phyloP scores from a whole-genome alignment of 228 moss, liverwort and hornwort species.

The Sphagnum magellanicum region DNA sequence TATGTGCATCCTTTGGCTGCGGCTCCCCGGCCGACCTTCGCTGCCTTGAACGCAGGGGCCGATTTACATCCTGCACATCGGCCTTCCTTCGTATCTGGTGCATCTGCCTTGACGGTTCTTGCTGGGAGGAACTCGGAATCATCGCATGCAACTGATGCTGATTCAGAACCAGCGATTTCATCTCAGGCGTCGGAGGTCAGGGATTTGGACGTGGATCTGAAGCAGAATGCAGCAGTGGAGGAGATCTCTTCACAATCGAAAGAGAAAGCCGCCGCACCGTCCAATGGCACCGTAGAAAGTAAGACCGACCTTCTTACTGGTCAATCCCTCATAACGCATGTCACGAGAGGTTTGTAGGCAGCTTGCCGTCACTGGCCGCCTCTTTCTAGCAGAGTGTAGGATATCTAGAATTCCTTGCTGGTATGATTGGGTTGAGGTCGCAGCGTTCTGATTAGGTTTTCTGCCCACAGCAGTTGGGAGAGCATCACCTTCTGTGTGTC shows the following conservation, averaged over 20 bases:
- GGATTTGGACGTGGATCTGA: not conserved
- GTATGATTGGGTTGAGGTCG: too few relatives aligned
- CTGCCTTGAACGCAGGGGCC: not conserved
- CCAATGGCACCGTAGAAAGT: slow-evolving; percentile 4
- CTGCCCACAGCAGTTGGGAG: too few relatives aligned
- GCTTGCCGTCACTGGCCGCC: too few relatives aligned
- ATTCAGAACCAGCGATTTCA: not conserved
- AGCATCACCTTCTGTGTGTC: too few relatives aligned
- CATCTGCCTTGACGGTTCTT: slow-evolving; percentile 7
- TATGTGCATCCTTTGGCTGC: not conserved
- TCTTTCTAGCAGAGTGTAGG: too few relatives aligned
- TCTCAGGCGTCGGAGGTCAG: not conserved
- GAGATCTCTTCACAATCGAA: not conserved
- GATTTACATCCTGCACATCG: slow-evolving; percentile 5
- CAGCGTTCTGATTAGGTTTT: too few relatives aligned
- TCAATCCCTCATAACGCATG: too few relatives aligned
- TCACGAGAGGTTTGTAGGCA: too few relatives aligned
- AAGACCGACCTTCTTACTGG: not conserved
- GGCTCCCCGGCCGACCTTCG: not conserved
- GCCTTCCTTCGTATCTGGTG: slow-evolving; percentile 9
- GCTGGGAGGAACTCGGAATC: slow-evolving; percentile 4
- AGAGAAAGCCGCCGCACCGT: not conserved
- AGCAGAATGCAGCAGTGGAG: not conserved
- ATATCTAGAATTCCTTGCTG: too few relatives aligned
- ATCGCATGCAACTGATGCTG: not conserved